These are phyloP conservation scores for Neospora caninum DNA, from an alignment of 169 alveolate genomes.

Conservation along the genomic window DNA sequence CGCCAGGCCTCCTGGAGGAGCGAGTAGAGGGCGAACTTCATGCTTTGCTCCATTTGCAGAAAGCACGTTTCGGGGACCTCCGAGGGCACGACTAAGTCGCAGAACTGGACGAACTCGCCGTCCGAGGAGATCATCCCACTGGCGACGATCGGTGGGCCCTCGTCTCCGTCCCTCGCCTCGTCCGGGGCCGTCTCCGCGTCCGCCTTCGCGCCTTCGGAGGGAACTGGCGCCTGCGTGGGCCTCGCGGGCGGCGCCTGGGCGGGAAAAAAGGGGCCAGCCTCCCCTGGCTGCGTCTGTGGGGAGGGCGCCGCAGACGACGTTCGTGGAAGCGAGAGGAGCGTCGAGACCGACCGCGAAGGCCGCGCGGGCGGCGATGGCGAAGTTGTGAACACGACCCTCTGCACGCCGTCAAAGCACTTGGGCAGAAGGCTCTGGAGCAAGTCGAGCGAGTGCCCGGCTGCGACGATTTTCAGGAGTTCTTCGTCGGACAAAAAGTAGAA, in stretches of 20 bases:
- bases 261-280: not conserved
- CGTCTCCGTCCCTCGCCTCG: not conserved
- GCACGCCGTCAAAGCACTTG: slow-evolving; percentile 84
- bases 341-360: not conserved
- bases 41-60: not conserved
- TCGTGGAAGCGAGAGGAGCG: not conserved
- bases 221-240: not conserved
- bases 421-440: slow-evolving; percentile 78
- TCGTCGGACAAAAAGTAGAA: slow-evolving; percentile 92
- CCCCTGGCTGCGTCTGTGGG: not conserved
- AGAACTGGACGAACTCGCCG: not conserved
- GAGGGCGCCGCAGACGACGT: not conserved
- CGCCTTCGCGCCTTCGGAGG: not conserved
- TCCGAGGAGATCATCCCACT: not conserved
- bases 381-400: slow-evolving; percentile 69
- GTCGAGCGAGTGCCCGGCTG: slow-evolving; percentile 80
- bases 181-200: not conserved
- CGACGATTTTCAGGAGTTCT: slow-evolving; percentile 85
- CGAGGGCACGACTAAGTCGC: not conserved
- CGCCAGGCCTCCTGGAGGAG: slow-evolving; percentile 8
- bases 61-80: not conserved
- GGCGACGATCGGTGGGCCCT: not conserved
- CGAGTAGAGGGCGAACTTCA: not conserved
- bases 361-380: not conserved
- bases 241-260: not conserved